Base-by-base conservation (phyloP, 2,329 filamentous ascomycete genomes). In the Paraconiothyrium brasiliense region DNA sequence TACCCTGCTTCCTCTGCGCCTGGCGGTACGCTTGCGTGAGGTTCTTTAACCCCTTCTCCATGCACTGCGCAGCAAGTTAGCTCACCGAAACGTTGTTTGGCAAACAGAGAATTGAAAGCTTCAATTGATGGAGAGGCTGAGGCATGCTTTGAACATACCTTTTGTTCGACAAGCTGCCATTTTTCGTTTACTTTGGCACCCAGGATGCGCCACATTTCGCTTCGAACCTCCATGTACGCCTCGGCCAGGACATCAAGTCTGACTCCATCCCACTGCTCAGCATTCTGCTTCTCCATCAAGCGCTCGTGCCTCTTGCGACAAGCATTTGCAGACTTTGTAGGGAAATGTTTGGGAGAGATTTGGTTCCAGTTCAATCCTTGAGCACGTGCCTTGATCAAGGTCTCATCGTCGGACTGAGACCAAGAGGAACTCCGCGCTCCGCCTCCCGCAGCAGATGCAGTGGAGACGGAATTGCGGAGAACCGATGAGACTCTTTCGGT, bases 291-390 rank as follows among this genome's bases (percentile, higher is more conserved):
- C 80, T 94, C 91, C 84, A 94, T 89, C 67, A 97, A 82, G 44
- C 93, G 86, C 80, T 97, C 93, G 72, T 96, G 92, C 58, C 93
- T 88, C 81, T 97, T 97, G 66, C 93, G 91, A 80, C 93, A 97
- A 20, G 93, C 93, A 76, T 95, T 95, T 61, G 90, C 80, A 13
- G 85, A 85, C 82, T 97, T 97, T 76, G 80, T 84, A 1, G 90
- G 90, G 76, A 97, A 97, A 79, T 92, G 88, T 64, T 85, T 87
- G 63, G 84, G 84, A 70, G 93, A 89, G 74, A 96, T 95, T 70
- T 92, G 90, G 57, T 87, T 86, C 93, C 93, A 97, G 79, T 94
- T 94, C 76, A 93, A 85, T 27, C 91, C 91, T 71, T 89, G 87
- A 51, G 90, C 87, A 57, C 93, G 87, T 16, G 92, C 91, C 47